Evolutionary conservation across 768 basidiomycete species (phyloP).

Genomic region (Gloeostereum incarnatum): DNA sequence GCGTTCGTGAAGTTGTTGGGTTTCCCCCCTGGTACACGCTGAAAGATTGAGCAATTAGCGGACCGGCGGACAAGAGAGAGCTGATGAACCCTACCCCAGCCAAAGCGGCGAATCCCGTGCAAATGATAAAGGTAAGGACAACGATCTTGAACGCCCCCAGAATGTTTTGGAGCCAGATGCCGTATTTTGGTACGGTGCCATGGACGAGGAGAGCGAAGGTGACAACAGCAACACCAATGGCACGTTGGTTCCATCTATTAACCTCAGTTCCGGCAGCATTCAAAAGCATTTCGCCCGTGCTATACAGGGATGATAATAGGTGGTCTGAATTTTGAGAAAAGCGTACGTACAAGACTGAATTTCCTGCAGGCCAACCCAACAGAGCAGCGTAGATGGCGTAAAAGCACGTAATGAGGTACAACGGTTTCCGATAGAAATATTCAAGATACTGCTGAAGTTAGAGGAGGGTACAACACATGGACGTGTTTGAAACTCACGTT

Average conservation of each 20-base stretch:
- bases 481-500: slow-evolving; percentile 16
- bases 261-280: slow-evolving; percentile 22
- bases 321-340: slow-evolving; percentile 17
- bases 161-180: slow-evolving; percentile 52
- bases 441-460: slow-evolving; percentile 36
- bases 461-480: neutral
- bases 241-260: slow-evolving; percentile 18
- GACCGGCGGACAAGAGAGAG: neutral
- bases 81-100: slow-evolving; percentile 1
- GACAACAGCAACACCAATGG: slow-evolving; percentile 22
- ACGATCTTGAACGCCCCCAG: slow-evolving; percentile 50
- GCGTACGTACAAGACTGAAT: slow-evolving; percentile 53
- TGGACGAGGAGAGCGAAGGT: slow-evolving; percentile 30
- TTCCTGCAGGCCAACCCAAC: slow-evolving; percentile 37
- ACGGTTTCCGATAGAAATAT: slow-evolving; percentile 47
- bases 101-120: slow-evolving; percentile 39
- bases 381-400: slow-evolving; percentile 45
- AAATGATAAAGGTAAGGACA: slow-evolving; percentile 35
- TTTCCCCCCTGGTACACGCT: slow-evolving; percentile 12
- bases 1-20: slow-evolving; percentile 24
- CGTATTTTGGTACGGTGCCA: slow-evolving; percentile 33
- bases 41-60: neutral
- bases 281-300: slow-evolving; percentile 20
- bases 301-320: neutral
- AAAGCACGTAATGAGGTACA: slow-evolving; percentile 43